These are phyloP conservation scores for Microsporum audouinii DNA, from an alignment of 2,329 filamentous ascomycete genomes.

Conservation along the genomic window DNA sequence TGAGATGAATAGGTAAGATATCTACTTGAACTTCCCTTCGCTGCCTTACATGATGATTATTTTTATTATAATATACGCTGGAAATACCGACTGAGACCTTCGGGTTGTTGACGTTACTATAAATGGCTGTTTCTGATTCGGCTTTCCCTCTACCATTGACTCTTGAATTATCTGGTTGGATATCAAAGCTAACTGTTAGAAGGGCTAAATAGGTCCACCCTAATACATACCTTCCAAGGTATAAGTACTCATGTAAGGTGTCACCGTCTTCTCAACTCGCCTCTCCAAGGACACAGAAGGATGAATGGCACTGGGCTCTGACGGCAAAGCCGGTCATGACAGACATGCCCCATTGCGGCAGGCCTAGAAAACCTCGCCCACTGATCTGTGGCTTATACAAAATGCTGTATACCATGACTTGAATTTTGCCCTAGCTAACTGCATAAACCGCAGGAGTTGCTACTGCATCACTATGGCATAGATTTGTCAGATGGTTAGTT, in stretches of 20 bases:
- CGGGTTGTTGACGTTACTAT: slow-evolving; percentile 59
- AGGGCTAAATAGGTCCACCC: neutral
- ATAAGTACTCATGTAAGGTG: slow-evolving; percentile 8
- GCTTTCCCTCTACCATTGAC: neutral
- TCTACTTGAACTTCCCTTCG: neutral
- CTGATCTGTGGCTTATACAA: slow-evolving; percentile 47
- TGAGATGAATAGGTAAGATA: slow-evolving; percentile 1
- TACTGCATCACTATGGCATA: slow-evolving; percentile 7
- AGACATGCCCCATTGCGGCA: slow-evolving; percentile 86
- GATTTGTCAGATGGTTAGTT: neutral
- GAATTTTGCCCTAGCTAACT: neutral
- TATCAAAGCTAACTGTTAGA: neutral
- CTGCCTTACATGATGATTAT: slow-evolving; percentile 16
- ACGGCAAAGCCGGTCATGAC: slow-evolving; percentile 57
- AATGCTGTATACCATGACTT: neutral
- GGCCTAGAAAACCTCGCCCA: slow-evolving; percentile 99
- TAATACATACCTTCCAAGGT: neutral
- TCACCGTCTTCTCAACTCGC: slow-evolving; percentile 13
- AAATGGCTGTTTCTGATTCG: slow-evolving; percentile 48
- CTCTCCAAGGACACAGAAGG: slow-evolving; percentile 65
- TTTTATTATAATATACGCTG: slow-evolving; percentile 53
- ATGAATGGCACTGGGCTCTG: slow-evolving; percentile 99
- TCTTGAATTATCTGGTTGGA: neutral
- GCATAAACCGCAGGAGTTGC: slow-evolving; percentile 6
- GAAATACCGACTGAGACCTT: slow-evolving; percentile 86